These are phyloP conservation scores for Pythium rhizo-oryzae DNA, from an alignment of 352 stramenopile genomes.

Conservation along the genomic window DNA sequence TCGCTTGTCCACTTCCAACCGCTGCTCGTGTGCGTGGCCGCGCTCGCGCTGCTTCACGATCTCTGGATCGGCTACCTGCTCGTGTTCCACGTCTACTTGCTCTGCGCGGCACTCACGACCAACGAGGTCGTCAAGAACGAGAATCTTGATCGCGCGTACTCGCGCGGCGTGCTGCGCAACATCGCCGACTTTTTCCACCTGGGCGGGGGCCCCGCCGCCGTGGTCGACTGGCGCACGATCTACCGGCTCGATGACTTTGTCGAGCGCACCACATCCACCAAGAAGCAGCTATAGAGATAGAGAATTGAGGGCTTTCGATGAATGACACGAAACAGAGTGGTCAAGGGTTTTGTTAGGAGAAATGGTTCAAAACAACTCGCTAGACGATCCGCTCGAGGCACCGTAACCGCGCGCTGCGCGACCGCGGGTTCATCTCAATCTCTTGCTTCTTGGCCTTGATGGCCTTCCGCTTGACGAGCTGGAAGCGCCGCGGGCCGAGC, in stretches of 20 bases:
- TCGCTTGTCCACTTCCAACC: constrained; percentile 68
- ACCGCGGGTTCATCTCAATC: constrained; percentile 62
- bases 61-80: constrained; percentile 79
- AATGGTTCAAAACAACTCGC: constrained; percentile 5
- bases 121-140: constrained; percentile 82
- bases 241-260: constrained; percentile 63
- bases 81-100: constrained; percentile 66
- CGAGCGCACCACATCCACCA: neutral
- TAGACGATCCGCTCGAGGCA: constrained; percentile 67
- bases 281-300: constrained; percentile 18
- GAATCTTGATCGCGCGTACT: constrained; percentile 57
- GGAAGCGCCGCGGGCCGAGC: constrained; percentile 48
- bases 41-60: constrained; percentile 57
- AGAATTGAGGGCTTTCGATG: neutral
- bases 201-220: neutral
- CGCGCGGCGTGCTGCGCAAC: constrained; percentile 57
- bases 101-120: constrained; percentile 63
- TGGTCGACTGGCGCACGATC: constrained; percentile 60
- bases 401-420: constrained; percentile 70
- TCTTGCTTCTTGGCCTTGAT: constrained; percentile 70
- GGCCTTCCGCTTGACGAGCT: constrained; percentile 64
- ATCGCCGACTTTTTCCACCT: constrained; percentile 64
- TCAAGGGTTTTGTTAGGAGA: too few species aligned
- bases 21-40: constrained; percentile 51
- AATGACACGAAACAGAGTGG: neutral